Conservation (phyloP, 2,329 filamentous ascomycete genomes). For the Sphaerulina vaccinii region DNA sequence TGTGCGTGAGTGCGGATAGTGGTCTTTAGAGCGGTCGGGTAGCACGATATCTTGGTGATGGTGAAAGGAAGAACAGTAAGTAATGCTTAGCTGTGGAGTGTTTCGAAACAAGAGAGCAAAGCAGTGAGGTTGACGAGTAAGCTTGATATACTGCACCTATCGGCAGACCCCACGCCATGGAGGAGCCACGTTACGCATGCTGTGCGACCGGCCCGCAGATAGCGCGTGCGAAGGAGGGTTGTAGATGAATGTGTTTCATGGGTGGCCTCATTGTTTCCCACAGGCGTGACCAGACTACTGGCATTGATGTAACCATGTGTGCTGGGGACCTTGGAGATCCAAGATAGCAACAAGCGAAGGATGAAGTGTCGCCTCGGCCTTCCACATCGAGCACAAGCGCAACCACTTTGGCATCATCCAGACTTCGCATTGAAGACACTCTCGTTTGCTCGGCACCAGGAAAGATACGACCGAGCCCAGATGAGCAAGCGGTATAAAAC, state of each 20-base stretch:
- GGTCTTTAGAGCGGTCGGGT: background rate
- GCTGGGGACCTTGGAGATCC: background rate
- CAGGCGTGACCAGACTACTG: background rate
- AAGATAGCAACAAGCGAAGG: background rate
- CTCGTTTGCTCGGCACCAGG: too few relatives aligned
- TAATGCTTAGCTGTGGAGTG: background rate
- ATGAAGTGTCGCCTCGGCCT: constrained; percentile 5
- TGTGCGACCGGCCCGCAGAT: constrained; percentile 13
- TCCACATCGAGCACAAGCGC: constrained; percentile 4
- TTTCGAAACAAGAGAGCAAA: constrained; percentile 1
- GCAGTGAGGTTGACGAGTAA: constrained; percentile 8
- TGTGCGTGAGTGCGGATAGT: background rate
- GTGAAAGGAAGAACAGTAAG: constrained; percentile 2
- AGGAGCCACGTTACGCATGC: constrained; percentile 3
- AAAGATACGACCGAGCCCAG: too few relatives aligned
- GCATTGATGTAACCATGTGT: too few relatives aligned
- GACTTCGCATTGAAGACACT: too few relatives aligned
- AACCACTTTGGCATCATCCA: too few relatives aligned
- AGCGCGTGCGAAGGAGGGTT: constrained; percentile 14
- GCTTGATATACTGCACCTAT: constrained; percentile 15
- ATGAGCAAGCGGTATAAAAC: too few relatives aligned
- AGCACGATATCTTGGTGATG: constrained; percentile 1
- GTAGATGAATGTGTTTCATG: background rate
- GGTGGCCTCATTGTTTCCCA: background rate
- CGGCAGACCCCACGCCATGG: constrained; percentile 13